phyloP scores from a whole-genome alignment of 495 filamentous ascomycete species.

The Penicillium maclennaniae region DNA sequence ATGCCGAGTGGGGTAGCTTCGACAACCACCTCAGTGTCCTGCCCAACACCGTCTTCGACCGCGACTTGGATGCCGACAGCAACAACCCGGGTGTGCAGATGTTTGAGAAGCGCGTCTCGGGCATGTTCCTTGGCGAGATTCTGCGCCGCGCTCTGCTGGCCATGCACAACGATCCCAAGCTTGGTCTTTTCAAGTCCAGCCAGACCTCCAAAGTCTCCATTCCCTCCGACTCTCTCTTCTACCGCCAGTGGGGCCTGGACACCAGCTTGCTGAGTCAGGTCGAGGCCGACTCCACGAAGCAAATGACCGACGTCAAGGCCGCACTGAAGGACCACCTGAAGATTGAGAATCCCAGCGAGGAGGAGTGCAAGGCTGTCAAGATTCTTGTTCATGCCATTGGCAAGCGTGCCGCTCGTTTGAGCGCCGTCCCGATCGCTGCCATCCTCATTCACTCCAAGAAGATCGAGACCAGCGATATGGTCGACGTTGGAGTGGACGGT shows the following conservation, averaged over 20 bases:
- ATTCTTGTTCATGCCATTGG: slow-evolving; percentile 77
- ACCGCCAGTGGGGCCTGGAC: slow-evolving; percentile 83
- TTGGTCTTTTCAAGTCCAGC: slow-evolving; percentile 66
- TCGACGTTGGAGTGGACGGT: slow-evolving; percentile 91
- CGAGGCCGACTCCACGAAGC: slow-evolving; percentile 65
- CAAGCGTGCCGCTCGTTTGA: slow-evolving; percentile 81
- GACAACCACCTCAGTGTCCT: slow-evolving; percentile 87
- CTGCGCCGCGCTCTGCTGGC: slow-evolving; percentile 70
- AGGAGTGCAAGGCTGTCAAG: slow-evolving; percentile 82
- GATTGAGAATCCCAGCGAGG: slow-evolving; percentile 62
- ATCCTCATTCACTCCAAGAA: slow-evolving; percentile 72
- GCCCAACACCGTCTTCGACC: slow-evolving; percentile 82
- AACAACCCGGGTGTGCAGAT: slow-evolving; percentile 96
- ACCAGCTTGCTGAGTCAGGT: slow-evolving; percentile 80
- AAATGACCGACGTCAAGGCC: slow-evolving; percentile 62
- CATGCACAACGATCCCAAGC: slow-evolving; percentile 56
- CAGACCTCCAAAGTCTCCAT: slow-evolving; percentile 69
- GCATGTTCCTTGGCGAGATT: slow-evolving; percentile 98
- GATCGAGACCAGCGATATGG: slow-evolving; percentile 57
- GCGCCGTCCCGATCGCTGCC: slow-evolving; percentile 80
- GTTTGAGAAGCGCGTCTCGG: slow-evolving; percentile 97
- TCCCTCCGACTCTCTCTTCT: slow-evolving; percentile 59
- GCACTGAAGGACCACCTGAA: slow-evolving; percentile 72
- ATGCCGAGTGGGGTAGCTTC: slow-evolving; percentile 98
- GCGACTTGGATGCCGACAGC: slow-evolving; percentile 68